Conservation (phyloP, 495 filamentous ascomycete species). For the Letharia columbiana region DNA sequence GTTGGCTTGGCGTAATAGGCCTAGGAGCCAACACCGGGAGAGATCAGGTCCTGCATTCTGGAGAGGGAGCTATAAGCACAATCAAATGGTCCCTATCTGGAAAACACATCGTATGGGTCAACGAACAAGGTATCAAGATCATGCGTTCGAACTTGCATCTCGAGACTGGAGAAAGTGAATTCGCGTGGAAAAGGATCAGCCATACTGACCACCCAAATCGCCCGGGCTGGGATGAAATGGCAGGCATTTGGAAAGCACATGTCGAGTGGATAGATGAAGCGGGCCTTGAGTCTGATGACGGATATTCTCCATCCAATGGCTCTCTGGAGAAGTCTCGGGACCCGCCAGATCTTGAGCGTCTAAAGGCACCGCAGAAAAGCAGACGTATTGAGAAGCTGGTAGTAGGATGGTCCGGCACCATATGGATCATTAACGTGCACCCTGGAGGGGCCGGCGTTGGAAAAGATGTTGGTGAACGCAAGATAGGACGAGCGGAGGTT, state of each 20-base stretch:
- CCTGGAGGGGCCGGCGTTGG: conserved; percentile 60
- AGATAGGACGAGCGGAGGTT: conserved; percentile 75
- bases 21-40: conserved; percentile 68
- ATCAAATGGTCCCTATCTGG: conserved; percentile 91
- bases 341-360: conserved; percentile 18
- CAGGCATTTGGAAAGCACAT: conserved; percentile 82
- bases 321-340: conserved; percentile 35
- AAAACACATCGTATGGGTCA: conserved; percentile 86
- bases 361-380: conserved; percentile 29
- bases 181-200: conserved; percentile 91
- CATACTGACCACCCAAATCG: conserved; percentile 78
- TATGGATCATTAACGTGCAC: conserved; percentile 91
- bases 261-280: conserved; percentile 87
- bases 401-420: conserved; percentile 89
- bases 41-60: conserved; percentile 82
- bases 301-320: conserved; percentile 32
- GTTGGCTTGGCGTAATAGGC: conserved; percentile 83
- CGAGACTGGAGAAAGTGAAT: conserved; percentile 64
- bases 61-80: conserved; percentile 81
- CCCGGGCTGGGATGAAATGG: conserved; percentile 87
- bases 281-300: conserved; percentile 54
- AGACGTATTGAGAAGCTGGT: conserved; percentile 63
- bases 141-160: conserved; percentile 86
- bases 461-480: conserved; percentile 61
- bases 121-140: conserved; percentile 93